phyloP scores from a whole-genome alignment of 1,139 yeast genomes.

The Casaregolazyma suthepensis region DNA sequence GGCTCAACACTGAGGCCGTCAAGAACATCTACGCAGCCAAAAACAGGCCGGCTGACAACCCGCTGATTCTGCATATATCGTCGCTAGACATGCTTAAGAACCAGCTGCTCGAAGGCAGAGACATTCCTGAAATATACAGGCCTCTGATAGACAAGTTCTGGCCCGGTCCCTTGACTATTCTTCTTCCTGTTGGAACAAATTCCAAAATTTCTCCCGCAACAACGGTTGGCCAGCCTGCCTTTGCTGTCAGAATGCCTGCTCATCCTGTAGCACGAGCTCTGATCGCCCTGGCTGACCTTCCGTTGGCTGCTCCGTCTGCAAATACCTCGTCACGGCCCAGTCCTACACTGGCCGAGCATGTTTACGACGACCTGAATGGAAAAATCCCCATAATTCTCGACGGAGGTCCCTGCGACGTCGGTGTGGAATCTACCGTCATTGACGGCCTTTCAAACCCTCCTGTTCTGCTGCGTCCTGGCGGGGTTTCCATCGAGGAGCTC shows the following conservation, averaged over 20 bases:
- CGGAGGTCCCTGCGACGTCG: constrained; percentile 88
- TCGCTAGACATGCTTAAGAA: constrained; percentile 66
- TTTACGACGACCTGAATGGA: constrained; percentile 68
- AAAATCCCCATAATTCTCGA: constrained; percentile 81
- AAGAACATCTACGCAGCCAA: constrained; percentile 75
- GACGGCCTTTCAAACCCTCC: constrained; percentile 88
- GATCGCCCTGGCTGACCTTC: constrained; percentile 78
- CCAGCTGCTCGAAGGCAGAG: constrained; percentile 43
- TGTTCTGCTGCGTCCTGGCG: constrained; percentile 87
- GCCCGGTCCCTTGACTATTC: constrained; percentile 95
- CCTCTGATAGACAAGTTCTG: constrained; percentile 63
- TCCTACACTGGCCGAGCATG: constrained; percentile 85
- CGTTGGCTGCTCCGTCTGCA: constrained; percentile 96
- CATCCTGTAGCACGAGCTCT: constrained; percentile 89
- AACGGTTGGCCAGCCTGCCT: constrained; percentile 81
- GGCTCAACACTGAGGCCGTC: constrained; percentile 68
- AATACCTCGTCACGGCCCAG: constrained; percentile 94
- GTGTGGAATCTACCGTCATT: constrained; percentile 89
- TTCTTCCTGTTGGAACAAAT: constrained; percentile 53
- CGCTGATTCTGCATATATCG: constrained; percentile 83
- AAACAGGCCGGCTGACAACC: constrained; percentile 92
- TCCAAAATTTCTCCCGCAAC: constrained; percentile 64
- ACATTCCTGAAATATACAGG: constrained; percentile 61
- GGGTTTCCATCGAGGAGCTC: constrained; percentile 75
- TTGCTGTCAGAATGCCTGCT: constrained; percentile 84